These are phyloP conservation scores for Epichloe baconii DNA, from an alignment of 2,329 filamentous ascomycete species.

Conservation along the genomic window DNA sequence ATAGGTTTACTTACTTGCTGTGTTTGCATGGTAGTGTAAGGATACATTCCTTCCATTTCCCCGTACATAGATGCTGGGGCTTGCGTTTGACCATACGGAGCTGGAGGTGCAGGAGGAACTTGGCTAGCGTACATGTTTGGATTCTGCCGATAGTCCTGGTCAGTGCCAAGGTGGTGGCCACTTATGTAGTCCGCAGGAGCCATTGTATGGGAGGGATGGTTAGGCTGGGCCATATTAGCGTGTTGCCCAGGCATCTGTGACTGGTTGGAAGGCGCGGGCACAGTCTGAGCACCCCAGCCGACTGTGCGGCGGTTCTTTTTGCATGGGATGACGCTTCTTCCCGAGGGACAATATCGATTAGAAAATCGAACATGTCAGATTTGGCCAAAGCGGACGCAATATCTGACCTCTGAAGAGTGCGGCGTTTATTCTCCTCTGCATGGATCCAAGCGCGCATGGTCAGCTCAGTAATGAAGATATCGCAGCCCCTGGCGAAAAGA, in stretches of 20 bases:
- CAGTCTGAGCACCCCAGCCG: conserved; percentile 28
- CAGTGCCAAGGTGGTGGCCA: conserved; percentile 49
- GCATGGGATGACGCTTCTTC: conserved; percentile 82
- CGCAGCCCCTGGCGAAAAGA: conserved; percentile 93
- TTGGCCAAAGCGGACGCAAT: conserved; percentile 93
- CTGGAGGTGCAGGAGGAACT: conserved; percentile 58
- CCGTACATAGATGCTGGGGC: conserved; percentile 58
- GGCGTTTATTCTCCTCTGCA: conserved; percentile 95
- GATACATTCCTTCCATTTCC: conserved; percentile 74
- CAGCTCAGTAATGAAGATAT: conserved; percentile 97
- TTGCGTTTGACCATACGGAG: conserved; percentile 64
- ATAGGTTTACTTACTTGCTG: conserved; percentile 54
- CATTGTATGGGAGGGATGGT: conserved; percentile 45
- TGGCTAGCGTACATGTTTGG: conserved; percentile 71
- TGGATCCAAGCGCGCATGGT: conserved; percentile 99
- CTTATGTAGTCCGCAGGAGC: conserved; percentile 49
- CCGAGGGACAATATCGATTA: conserved; percentile 95
- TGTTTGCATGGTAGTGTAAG: conserved; percentile 65
- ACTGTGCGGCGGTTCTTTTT: conserved; percentile 54
- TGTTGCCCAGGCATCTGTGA: conserved; percentile 40
- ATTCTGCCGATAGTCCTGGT: conserved; percentile 69
- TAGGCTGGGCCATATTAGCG: conserved; percentile 36
- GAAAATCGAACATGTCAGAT: conserved; percentile 99
- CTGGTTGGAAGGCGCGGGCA: conserved; percentile 36
- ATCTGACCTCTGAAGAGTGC: conserved; percentile 88